phyloP scores from a whole-genome alignment of 768 basidiomycete genomes.

The Lactifluus piperatus region DNA sequence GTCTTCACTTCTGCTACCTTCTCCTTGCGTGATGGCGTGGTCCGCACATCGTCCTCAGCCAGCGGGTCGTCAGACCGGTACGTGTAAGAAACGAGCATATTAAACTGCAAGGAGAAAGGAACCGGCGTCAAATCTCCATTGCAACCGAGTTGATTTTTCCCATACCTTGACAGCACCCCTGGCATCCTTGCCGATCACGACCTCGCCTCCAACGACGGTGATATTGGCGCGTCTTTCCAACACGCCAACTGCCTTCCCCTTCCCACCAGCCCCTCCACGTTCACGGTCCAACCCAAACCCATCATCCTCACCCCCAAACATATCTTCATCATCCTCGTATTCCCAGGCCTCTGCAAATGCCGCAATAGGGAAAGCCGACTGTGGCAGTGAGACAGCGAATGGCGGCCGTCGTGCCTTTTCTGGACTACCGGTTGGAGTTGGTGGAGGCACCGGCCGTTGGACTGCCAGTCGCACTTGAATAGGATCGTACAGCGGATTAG shows the following conservation, averaged over 20 bases:
- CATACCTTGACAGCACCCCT: constrained; percentile 71
- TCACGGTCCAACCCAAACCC: constrained; percentile 30
- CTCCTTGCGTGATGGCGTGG: constrained; percentile 32
- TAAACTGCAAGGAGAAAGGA: constrained; percentile 52
- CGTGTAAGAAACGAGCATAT: constrained; percentile 89
- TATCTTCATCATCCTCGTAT: constrained; percentile 87
- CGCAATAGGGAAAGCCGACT: constrained; percentile 68
- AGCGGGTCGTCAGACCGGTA: constrained; percentile 85
- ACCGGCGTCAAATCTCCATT: background rate
- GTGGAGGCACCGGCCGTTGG: constrained; percentile 43
- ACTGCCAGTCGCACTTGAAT: constrained; percentile 86
- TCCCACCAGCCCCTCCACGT: constrained; percentile 40
- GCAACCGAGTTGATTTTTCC: background rate
- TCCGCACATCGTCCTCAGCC: constrained; percentile 44
- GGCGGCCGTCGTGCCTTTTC: constrained; percentile 61
- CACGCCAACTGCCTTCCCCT: constrained; percentile 60
- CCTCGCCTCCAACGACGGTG: constrained; percentile 82
- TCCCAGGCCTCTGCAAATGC: constrained; percentile 98
- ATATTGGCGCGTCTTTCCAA: constrained; percentile 86
- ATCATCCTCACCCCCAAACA: constrained; percentile 52
- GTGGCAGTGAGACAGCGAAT: constrained; percentile 75
- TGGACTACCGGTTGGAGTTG: constrained; percentile 29
- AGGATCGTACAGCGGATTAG: constrained; percentile 93
- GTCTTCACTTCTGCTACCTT: constrained; percentile 71
- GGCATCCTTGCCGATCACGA: constrained; percentile 75